A percentile compares a stretch with the other conserved stretches of the same genome.
Evolutionary conservation across 164 flowering plant species (phyloP).

Genomic region (Annona cherimola): DNA sequence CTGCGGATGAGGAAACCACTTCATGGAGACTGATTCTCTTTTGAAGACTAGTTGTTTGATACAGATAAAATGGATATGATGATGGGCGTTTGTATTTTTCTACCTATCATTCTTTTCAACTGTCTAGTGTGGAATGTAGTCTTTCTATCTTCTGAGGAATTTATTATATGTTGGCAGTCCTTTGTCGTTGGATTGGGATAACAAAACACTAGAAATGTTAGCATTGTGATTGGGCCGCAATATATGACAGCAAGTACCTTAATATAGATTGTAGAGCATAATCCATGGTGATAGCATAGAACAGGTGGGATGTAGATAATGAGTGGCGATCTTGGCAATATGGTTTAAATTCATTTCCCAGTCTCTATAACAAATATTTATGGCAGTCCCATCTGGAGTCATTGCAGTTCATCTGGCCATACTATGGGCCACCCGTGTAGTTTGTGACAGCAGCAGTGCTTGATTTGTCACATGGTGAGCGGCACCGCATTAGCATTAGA

Average conservation of each 20-base stretch:
- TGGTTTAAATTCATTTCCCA: too few relatives aligned
- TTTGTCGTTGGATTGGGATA: slow-evolving; percentile 3
- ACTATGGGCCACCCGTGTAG: too few relatives aligned
- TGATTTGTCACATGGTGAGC: too few relatives aligned
- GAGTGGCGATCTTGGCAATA: too few relatives aligned
- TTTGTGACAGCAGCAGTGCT: too few relatives aligned
- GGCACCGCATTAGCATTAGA: too few relatives aligned
- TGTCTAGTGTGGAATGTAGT: slow-evolving; percentile 16
- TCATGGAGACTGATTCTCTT: slow-evolving; percentile 1
- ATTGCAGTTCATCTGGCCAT: too few relatives aligned
- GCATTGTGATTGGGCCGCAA: neutral
- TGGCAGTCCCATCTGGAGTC: too few relatives aligned
- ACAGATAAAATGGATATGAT: slow-evolving; percentile 6
- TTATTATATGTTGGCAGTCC: slow-evolving; percentile 3
- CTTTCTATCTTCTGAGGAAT: slow-evolving; percentile 4
- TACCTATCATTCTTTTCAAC: slow-evolving; percentile 12
- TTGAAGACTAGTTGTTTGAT: slow-evolving; percentile 4
- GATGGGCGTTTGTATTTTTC: slow-evolving; percentile 14
- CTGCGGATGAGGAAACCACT: slow-evolving; percentile 44
- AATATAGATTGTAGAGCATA: neutral
- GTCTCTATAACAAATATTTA: too few relatives aligned
- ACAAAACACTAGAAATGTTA: slow-evolving; percentile 4
- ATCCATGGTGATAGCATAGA: too few relatives aligned
- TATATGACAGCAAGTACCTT: neutral
- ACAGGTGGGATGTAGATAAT: too few relatives aligned